Conservation (phyloP, 148 eudicot species). For the Persicaria tinctoria region DNA sequence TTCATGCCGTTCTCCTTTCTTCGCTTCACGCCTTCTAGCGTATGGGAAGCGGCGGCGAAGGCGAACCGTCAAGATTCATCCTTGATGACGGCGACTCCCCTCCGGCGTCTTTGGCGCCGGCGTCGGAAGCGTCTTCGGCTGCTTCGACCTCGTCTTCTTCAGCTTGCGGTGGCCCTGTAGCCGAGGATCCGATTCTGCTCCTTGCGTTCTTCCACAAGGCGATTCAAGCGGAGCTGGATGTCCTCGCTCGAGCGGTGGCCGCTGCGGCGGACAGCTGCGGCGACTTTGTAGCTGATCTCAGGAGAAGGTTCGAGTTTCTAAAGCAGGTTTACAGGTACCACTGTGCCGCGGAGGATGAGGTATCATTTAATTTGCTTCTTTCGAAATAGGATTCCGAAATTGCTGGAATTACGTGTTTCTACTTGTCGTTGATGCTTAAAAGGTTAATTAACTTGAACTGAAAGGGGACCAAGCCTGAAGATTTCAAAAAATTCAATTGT, state of each 20-base stretch:
- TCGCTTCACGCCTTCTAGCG: conserved; percentile 19
- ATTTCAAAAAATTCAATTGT: too few relatives aligned
- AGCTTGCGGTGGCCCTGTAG: conserved; percentile 20
- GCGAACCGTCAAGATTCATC: conserved; percentile 25
- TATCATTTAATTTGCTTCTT: conserved; percentile 7
- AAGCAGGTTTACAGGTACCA: conserved; percentile 62
- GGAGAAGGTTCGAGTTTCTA: conserved; percentile 58
- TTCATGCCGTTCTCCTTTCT: conserved; percentile 28
- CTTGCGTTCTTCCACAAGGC: conserved; percentile 59
- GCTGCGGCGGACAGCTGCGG: conserved; percentile 24
- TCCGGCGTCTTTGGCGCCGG: conserved; percentile 15
- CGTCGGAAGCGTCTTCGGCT: conserved; percentile 2
- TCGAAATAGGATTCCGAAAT: background rate
- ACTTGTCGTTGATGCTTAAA: too few relatives aligned
- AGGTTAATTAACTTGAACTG: too few relatives aligned
- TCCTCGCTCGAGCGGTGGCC: conserved; percentile 34
- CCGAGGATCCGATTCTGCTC: conserved; percentile 46
- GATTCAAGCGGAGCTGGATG: conserved; percentile 44
- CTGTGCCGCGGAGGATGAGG: conserved; percentile 86
- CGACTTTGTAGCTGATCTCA: conserved; percentile 31
- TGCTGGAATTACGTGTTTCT: background rate
- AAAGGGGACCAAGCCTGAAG: too few relatives aligned
- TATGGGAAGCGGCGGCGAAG: conserved; percentile 19
- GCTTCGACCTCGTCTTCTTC: conserved; percentile 4
- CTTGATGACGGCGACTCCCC: background rate